A percentile compares a stretch with the other conserved stretches of the same genome.
These are phyloP conservation scores for Hymenoscyphus infarciens DNA, from an alignment of 2,329 filamentous ascomycete species.

Conservation along the genomic window DNA sequence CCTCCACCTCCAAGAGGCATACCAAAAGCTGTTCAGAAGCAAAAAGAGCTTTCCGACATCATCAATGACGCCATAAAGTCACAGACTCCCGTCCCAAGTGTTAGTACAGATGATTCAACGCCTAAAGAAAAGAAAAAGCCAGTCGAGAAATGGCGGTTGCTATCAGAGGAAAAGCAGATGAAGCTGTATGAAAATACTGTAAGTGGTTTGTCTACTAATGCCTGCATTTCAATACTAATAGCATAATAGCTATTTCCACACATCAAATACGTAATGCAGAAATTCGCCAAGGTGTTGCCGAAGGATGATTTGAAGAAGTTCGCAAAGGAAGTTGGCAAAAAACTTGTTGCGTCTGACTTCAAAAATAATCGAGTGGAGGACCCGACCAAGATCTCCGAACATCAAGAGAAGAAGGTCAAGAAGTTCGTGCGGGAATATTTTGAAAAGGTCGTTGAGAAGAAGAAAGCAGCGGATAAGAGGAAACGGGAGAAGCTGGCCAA, in stretches of 20 bases:
- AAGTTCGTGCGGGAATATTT: slow-evolving; percentile 81
- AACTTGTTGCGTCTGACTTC: slow-evolving; percentile 86
- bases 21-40: slow-evolving; percentile 44
- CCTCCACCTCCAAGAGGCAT: slow-evolving; percentile 53
- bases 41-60: slow-evolving; percentile 75
- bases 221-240: slow-evolving; percentile 19
- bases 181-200: slow-evolving; percentile 94
- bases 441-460: slow-evolving; percentile 79
- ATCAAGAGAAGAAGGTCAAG: slow-evolving; percentile 79
- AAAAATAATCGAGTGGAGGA: slow-evolving; percentile 84
- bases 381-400: slow-evolving; percentile 71
- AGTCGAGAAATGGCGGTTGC: slow-evolving; percentile 67
- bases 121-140: slow-evolving; percentile 55
- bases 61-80: slow-evolving; percentile 71
- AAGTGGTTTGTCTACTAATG: slow-evolving; percentile 38
- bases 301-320: slow-evolving; percentile 69
- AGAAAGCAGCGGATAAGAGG: slow-evolving; percentile 64
- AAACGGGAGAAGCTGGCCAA: slow-evolving; percentile 45
- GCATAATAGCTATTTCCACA: slow-evolving; percentile 70
- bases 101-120: slow-evolving; percentile 49
- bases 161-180: slow-evolving; percentile 81
- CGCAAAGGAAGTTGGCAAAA: slow-evolving; percentile 71
- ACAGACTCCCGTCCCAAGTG: slow-evolving; percentile 57
- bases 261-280: slow-evolving; percentile 81
- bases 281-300: slow-evolving; percentile 81